Conservation (phyloP, 2,329 filamentous ascomycete species). For the Lasiodiplodia citricola region DNA sequence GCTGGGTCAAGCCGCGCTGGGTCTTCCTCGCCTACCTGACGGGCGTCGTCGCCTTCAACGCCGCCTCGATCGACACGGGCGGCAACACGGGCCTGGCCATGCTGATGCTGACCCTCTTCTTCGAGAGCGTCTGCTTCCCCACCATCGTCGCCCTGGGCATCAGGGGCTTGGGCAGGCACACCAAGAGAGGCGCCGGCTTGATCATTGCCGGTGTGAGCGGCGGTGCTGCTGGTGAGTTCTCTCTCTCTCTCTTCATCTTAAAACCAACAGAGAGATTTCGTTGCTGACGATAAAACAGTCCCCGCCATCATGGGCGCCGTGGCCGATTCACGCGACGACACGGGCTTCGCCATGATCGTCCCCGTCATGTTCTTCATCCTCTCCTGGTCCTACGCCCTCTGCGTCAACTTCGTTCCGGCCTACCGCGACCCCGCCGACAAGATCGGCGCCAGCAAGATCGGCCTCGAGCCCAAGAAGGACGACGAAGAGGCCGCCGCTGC, state of each 20-base stretch:
- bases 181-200: constrained; percentile 75
- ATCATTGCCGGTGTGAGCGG: constrained; percentile 75
- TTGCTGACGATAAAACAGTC: constrained; percentile 47
- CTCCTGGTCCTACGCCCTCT: constrained; percentile 53
- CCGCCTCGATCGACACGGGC: constrained; percentile 58
- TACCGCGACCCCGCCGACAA: constrained; percentile 69
- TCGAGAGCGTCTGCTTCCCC: constrained; percentile 82
- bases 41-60: constrained; percentile 64
- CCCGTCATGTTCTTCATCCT: constrained; percentile 60
- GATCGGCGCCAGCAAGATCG: constrained; percentile 54
- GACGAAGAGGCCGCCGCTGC: constrained; percentile 36
- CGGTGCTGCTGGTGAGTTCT: constrained; percentile 58
- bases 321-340: constrained; percentile 66
- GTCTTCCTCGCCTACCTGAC: constrained; percentile 73
- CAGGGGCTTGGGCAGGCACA: constrained; percentile 75
- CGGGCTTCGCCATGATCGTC: constrained; percentile 69
- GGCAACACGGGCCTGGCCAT: constrained; percentile 64
- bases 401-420: constrained; percentile 67
- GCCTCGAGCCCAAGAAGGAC: constrained; percentile 40
- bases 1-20: constrained; percentile 68
- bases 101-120: constrained; percentile 74
- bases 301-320: constrained; percentile 73
- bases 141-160: constrained; percentile 81
- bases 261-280: neutral
- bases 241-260: too few relatives aligned